A percentile compares a stretch with the other conserved stretches of the same genome.
Evolutionary conservation across 805 yeast genomes (phyloP).

Genomic region (Metschnikowia dekortorum): DNA sequence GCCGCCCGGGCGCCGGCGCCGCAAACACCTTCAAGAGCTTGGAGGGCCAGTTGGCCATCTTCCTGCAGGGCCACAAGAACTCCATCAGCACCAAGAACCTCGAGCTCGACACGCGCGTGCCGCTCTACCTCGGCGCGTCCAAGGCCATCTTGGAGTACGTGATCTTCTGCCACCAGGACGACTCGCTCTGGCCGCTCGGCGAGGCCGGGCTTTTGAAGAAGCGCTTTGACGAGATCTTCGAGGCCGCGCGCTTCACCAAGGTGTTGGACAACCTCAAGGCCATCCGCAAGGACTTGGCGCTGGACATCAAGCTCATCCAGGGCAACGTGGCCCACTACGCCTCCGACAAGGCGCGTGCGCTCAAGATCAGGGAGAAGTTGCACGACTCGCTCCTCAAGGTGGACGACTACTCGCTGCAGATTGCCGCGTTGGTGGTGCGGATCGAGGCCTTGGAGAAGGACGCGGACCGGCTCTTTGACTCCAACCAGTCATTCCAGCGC

Average conservation of each 20-base stretch:
- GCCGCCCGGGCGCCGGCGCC: constrained; percentile 24
- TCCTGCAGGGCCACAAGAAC: constrained; percentile 61
- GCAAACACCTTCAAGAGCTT: constrained; percentile 73
- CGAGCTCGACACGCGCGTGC: constrained; percentile 79
- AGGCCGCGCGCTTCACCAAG: constrained; percentile 88
- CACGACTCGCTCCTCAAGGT: constrained; percentile 41
- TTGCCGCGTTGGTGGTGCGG: constrained; percentile 44
- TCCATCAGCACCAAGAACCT: constrained; percentile 77
- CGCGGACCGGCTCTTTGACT: constrained; percentile 60
- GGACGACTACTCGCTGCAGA: constrained; percentile 41
- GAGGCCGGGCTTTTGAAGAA: constrained; percentile 88
- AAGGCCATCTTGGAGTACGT: constrained; percentile 86
- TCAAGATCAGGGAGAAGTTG: constrained; percentile 48
- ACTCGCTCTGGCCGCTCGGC: constrained; percentile 90
- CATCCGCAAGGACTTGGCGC: constrained; percentile 71
- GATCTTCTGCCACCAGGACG: constrained; percentile 96
- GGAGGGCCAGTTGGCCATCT: constrained; percentile 79
- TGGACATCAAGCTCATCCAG: constrained; percentile 70
- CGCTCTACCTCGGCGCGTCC: constrained; percentile 81
- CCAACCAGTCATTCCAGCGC: constrained; percentile 79
- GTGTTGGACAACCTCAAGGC: constrained; percentile 76
- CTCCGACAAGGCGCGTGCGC: constrained; percentile 70
- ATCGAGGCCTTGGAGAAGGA: constrained; percentile 53
- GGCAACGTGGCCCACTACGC: constrained; percentile 75
- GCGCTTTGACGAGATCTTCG: constrained; percentile 93